Percentiles rank a stretch among this genome's conserved stretches.
phyloP scores from a whole-genome alignment of 441 rosid genomes.

The Raphanus hybrid region DNA sequence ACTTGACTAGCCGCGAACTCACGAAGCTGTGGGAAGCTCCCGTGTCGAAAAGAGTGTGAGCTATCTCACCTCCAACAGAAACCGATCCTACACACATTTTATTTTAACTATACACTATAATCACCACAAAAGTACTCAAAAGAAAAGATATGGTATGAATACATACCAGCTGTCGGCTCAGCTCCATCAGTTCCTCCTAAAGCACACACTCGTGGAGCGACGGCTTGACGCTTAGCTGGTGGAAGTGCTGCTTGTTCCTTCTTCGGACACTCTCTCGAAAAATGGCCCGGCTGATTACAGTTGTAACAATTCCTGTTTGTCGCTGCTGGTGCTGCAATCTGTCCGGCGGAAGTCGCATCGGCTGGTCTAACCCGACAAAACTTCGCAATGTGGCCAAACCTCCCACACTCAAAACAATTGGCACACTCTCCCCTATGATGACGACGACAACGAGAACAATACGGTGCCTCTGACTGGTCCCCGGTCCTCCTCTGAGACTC shows the following conservation, averaged over 20 bases:
- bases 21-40: background rate
- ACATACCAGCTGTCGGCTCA: background rate
- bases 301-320: too few species aligned
- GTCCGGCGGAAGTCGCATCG: too few species aligned
- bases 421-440: too few species aligned
- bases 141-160: background rate
- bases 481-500: too few species aligned
- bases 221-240: background rate
- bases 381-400: too few species aligned
- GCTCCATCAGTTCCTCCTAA: background rate
- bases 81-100: background rate
- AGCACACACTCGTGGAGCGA: background rate
- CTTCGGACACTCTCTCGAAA: background rate
- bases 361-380: too few species aligned
- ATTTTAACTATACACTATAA: background rate
- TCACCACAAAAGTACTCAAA: background rate
- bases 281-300: background rate
- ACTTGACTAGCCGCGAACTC: too few species aligned
- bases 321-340: background rate
- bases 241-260: too few species aligned
- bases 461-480: background rate
- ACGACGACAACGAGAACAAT: too few species aligned
- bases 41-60: background rate
- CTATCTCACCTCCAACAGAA: background rate
- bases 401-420: too few species aligned